Base-by-base conservation (phyloP, 108 stramenopile species). In the Cyclotella sp. region DNA sequence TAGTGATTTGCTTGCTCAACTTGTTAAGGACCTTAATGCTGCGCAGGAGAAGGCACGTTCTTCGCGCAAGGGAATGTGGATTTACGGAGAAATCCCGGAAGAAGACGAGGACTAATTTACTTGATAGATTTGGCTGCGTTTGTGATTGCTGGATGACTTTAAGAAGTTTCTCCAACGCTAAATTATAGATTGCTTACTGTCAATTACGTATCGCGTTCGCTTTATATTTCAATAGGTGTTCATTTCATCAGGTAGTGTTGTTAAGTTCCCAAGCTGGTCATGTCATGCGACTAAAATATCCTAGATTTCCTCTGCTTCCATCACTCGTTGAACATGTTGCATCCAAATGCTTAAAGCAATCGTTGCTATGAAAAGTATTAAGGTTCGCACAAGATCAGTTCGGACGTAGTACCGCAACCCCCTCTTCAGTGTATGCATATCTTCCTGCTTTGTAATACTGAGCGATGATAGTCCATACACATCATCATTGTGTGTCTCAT, bases 11-110 rank as follows among this genome's bases (percentile, higher is more conserved):
- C 78, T 91, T 59, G 58, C 79, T 0, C 87, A 87, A 64, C 77
- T 95, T 70, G 82, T 85, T 10, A 82, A 81, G 19, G 84, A 89
- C 44, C 74, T 96, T 59, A 79, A 83, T 47, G 85, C 68, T 22
- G 85, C 91, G 16, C 91, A 95, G 69, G 88, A 91, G 58, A 79
- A 58, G 29, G 93, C 96, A 15, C 88, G 93, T 52, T 83, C 77
- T 28, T 75, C 85, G 28, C 92, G 93, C 60, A 68, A 82, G 54
- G 96, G 96, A 18, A 95, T 96, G 87, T 96, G 96, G 96, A 82
- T 89, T 30, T 96, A 96, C 70, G 96, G 96, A 14, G 96, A 96
- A 59, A 86, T 96, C 57, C 90, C 91, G 43, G 95, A 96, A 71
- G 95, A 96, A 26, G 95, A 96, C 73, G 90, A 88, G 15, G 90